Conservation (phyloP, 768 basidiomycete species). For the Phaffia tasmanica region DNA sequence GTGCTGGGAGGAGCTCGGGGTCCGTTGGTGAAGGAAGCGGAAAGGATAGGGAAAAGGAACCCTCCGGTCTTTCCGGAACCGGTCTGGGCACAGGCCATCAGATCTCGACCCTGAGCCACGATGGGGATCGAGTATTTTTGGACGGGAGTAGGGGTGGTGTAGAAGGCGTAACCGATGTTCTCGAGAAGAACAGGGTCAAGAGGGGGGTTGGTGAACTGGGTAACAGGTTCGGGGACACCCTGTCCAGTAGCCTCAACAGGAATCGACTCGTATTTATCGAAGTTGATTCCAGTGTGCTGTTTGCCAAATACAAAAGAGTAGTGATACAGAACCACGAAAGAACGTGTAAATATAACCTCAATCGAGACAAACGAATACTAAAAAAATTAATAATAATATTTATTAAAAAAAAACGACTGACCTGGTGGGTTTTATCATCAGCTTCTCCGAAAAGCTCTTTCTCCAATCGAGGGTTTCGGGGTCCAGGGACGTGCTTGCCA, state of each 20-base stretch:
- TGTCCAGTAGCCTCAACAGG: conserved; percentile 97
- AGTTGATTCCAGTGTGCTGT: conserved; percentile 96
- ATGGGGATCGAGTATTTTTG: conserved; percentile 99
- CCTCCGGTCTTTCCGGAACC: conserved; percentile 99
- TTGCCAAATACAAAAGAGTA: not conserved
- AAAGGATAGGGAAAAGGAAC: conserved; percentile 98
- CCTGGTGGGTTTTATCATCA: conserved; percentile 46
- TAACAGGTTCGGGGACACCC: conserved; percentile 91
- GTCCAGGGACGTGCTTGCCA: conserved; percentile 72
- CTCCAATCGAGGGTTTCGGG: conserved; percentile 75
- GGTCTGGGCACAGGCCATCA: conserved; percentile 55
- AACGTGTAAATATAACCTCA: too few relatives aligned
- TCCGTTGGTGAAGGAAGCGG: conserved; percentile 74
- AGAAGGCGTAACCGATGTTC: conserved; percentile 86
- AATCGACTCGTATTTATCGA: conserved; percentile 99
- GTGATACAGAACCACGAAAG: too few relatives aligned
- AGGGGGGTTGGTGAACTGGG: conserved; percentile 72
- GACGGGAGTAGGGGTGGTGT: conserved; percentile 91
- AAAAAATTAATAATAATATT: too few relatives aligned
- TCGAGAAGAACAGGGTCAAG: conserved; percentile 87
- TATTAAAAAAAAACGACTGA: conserved; percentile 8
- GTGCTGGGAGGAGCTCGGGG: conserved; percentile 57
- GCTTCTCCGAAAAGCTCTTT: conserved; percentile 91
- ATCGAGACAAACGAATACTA: too few relatives aligned
- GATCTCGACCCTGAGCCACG: conserved; percentile 59